phyloP scores from a whole-genome alignment of 257 asterid genomes.

The Primulina tabacum region DNA sequence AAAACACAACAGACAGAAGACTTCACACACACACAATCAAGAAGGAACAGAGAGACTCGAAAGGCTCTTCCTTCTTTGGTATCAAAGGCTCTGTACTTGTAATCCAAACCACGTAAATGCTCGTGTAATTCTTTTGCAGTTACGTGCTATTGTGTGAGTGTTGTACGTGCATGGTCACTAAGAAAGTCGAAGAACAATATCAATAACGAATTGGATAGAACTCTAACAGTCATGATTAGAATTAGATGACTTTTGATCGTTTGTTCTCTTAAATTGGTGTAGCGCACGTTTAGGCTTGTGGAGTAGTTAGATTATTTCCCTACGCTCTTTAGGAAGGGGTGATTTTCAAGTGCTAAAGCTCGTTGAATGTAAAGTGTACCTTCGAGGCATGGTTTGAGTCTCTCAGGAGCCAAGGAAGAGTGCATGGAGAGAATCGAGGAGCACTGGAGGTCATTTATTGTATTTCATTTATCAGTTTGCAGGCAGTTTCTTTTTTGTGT shows the following conservation, averaged over 20 bases:
- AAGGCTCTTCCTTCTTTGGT: too few relatives aligned
- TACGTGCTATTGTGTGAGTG: too few relatives aligned
- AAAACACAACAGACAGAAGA: too few relatives aligned
- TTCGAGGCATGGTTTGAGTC: slow-evolving; percentile 55
- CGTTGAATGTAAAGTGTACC: slow-evolving; percentile 56
- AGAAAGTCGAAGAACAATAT: too few relatives aligned
- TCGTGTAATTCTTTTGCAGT: too few relatives aligned
- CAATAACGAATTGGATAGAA: too few relatives aligned
- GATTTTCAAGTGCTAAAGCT: slow-evolving; percentile 44
- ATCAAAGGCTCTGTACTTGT: too few relatives aligned
- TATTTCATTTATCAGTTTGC: not conserved
- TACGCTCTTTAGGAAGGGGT: slow-evolving; percentile 33
- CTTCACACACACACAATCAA: too few relatives aligned
- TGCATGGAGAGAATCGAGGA: slow-evolving; percentile 61
- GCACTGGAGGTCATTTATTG: slow-evolving; percentile 51
- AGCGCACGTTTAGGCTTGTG: not conserved
- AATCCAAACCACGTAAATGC: too few relatives aligned
- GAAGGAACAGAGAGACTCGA: too few relatives aligned
- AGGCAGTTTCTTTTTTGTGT: not conserved
- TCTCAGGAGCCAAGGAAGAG: slow-evolving; percentile 61
- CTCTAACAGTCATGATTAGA: not conserved
- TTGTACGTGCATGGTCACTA: too few relatives aligned
- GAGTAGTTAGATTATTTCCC: not conserved
- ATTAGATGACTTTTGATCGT: slow-evolving; percentile 1
- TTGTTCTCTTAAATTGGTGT: not conserved